phyloP scores from a whole-genome alignment of 2,329 filamentous ascomycete species.

The Cadophora malorum region DNA sequence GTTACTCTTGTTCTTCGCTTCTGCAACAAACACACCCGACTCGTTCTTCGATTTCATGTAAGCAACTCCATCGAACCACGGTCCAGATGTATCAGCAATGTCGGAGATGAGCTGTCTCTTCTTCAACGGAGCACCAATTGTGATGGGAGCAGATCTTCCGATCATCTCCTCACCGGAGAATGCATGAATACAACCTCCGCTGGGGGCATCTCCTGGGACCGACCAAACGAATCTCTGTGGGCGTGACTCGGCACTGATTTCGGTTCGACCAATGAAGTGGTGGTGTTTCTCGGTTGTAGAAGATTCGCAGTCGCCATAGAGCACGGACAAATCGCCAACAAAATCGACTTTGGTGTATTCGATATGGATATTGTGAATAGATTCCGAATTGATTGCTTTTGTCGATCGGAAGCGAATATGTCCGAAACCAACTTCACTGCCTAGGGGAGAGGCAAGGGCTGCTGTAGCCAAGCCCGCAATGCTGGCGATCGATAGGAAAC shows the following conservation, averaged over 20 bases:
- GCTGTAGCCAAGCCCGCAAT: conserved; percentile 6
- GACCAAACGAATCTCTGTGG: conserved; percentile 51
- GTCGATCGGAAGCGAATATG: conserved; percentile 12
- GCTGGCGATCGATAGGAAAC: conserved; percentile 1
- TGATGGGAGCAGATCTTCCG: conserved; percentile 32
- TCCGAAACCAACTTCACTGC: conserved; percentile 1
- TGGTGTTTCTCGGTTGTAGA: conserved; percentile 50
- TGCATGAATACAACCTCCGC: conserved; percentile 47
- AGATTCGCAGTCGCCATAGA: conserved; percentile 71
- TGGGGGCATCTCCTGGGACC: conserved; percentile 43
- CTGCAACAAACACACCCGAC: conserved; percentile 56
- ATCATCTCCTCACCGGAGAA: conserved; percentile 42
- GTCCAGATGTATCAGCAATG: conserved; percentile 49
- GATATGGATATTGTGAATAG: conserved; percentile 57
- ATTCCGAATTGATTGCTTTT: conserved; percentile 17
- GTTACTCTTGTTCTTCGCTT: conserved; percentile 59
- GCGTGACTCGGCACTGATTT: conserved; percentile 49
- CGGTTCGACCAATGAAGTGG: conserved; percentile 36
- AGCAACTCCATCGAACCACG: conserved; percentile 71
- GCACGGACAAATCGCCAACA: conserved; percentile 44
- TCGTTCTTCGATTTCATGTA: conserved; percentile 62
- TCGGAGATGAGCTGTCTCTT: conserved; percentile 23
- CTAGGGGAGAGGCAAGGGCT: conserved; percentile 9
- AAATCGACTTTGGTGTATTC: conserved; percentile 56
- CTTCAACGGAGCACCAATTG: conserved; percentile 18